Evolutionary conservation across 2,329 filamentous ascomycete genomes (phyloP), one percentile per base, ranked within the genome.

Genomic region (Aureobasidium sp.): DNA sequence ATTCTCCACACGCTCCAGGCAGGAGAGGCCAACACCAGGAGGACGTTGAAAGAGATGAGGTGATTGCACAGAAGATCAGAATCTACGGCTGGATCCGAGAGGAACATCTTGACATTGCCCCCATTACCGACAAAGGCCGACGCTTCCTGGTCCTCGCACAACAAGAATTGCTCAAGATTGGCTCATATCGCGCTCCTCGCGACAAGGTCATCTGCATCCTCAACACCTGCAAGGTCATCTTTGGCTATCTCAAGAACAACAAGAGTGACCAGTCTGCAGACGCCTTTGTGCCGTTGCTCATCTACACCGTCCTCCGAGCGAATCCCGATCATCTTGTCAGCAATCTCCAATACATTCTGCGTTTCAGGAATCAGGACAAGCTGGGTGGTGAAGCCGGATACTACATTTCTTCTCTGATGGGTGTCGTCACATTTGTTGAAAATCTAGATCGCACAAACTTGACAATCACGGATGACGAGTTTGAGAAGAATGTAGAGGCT

Each of bases 221-320:
- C 53, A 98, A 98, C 71, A 96, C 90, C 72, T 98, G 93, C 80
- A 98, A 98, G 71, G 94, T 98, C 58, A 97, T 98, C 58, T 97
- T 98, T 69, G 93, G 91, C 16, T 81, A 95, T 44, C 74, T 98
- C 49, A 90, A 91, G 60, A 94, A 96, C 66, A 84, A 88, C 50
- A 94, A 95, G 69, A 86, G 86, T 1, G 93, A 98, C 66, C 91
- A 90, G 19, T 97, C 91, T 1, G 93, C 93, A 11, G 93, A 98
- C 71, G 90, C 91, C 0, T 98, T 98, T 62, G 89, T 96, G 73
- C 87, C 93, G 4, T 77, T 97, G 24, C 78, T 98, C 53, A 98
- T 98, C 54, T 97, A 95, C 62, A 93, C 95, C 22, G 90, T 97
- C 11, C 76, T 98, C 22, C 88, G 93, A 70, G 89, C 90, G 39